A percentile compares a stretch with the other conserved stretches of the same genome.
Conservation (phyloP, 352 stramenopile genomes). For the Globisporangium acanthophoron region DNA sequence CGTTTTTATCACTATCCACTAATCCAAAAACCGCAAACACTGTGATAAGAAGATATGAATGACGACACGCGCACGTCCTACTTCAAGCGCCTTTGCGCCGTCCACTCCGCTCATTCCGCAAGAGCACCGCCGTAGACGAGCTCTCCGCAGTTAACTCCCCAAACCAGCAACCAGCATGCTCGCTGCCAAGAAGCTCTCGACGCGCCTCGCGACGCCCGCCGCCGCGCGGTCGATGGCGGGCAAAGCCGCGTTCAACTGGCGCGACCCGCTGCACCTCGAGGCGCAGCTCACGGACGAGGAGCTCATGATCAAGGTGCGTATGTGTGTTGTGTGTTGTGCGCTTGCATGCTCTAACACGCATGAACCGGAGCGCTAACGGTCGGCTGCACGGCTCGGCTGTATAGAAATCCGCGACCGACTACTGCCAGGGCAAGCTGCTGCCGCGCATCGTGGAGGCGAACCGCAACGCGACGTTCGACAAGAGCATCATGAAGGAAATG, state of each 20-base stretch:
- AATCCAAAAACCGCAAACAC: background rate
- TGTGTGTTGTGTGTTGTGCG: background rate
- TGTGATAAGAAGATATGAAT: background rate
- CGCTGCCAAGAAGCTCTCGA: conserved; percentile 17
- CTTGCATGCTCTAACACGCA: background rate
- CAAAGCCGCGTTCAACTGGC: conserved; percentile 67
- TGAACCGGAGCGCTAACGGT: background rate
- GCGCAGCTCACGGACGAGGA: conserved; percentile 88
- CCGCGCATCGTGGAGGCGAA: conserved; percentile 93
- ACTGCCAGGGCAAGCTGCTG: conserved; percentile 93
- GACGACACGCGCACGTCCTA: background rate
- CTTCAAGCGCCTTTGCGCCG: background rate
- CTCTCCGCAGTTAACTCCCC: background rate
- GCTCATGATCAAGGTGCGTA: conserved; percentile 80
- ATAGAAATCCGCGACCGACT: conserved; percentile 89
- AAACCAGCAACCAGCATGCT: conserved; percentile 18
- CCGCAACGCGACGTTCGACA: conserved; percentile 92
- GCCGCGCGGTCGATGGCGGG: conserved; percentile 41
- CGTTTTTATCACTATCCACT: background rate
- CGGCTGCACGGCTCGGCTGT: background rate
- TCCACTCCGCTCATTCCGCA: background rate
- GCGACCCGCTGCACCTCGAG: conserved; percentile 74
- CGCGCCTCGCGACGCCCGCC: conserved; percentile 16
- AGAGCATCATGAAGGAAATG: conserved; percentile 93
- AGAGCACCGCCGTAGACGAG: conserved; percentile 4